Conservation (phyloP, 163 green algal species). For the Scenedesmus sp. region DNA sequence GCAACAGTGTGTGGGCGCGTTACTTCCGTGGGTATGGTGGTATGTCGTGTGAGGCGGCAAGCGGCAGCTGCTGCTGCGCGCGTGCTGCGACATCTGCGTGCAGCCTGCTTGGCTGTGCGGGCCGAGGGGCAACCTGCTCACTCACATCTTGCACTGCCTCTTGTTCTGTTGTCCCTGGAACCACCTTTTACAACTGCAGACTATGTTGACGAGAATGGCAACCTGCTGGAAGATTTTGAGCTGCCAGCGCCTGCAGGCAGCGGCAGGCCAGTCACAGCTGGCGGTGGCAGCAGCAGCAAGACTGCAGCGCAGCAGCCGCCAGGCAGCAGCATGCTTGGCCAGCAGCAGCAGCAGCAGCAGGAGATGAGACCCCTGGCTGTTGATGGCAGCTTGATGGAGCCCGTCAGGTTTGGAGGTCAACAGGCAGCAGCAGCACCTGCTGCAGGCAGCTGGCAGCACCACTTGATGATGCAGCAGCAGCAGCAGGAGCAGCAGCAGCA, state of each 20-base stretch:
- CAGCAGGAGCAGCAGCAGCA: neutral
- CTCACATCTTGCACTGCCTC: no score
- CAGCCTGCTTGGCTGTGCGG: no score
- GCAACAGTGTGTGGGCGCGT: neutral
- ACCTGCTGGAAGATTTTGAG: slow-evolving; percentile 59
- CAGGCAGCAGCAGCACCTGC: neutral
- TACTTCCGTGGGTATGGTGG: no score
- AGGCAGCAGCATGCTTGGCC: neutral
- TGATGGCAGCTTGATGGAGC: neutral
- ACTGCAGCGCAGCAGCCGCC: neutral
- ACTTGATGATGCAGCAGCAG: neutral
- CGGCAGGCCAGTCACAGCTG: neutral
- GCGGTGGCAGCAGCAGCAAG: slow-evolving; percentile 9
- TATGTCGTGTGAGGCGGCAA: no score
- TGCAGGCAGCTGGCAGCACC: neutral
- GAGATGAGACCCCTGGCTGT: neutral
- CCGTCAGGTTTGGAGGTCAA: neutral
- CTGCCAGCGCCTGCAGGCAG: slow-evolving; percentile 34
- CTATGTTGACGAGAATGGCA: slow-evolving; percentile 62
- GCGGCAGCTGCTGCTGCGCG: no score
- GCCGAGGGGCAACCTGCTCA: no score
- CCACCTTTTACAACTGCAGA: slow-evolving; percentile 13
- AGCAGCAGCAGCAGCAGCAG: neutral
- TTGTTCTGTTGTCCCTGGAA: neutral
- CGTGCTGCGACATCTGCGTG: no score